A percentile compares a stretch with the other conserved stretches of the same genome.
phyloP scores from a whole-genome alignment of 768 basidiomycete genomes.

The Kwoniella sp. region DNA sequence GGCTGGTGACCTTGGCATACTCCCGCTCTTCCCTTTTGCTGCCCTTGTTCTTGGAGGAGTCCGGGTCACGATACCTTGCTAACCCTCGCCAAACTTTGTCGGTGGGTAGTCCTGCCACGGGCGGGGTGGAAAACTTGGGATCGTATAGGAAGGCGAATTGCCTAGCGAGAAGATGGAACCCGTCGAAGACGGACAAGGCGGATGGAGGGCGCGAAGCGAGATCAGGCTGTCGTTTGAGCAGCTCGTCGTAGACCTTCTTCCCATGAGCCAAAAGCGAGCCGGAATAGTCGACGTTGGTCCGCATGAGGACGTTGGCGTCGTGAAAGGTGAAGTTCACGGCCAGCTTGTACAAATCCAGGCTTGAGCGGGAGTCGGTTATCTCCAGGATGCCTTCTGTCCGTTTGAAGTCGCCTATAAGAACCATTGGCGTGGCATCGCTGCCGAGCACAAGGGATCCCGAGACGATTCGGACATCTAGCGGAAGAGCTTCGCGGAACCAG shows the following conservation, averaged over 20 bases:
- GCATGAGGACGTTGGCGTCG: constrained; percentile 60
- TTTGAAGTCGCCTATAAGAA: constrained; percentile 77
- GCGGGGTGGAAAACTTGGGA: constrained; percentile 39
- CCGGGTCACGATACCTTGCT: constrained; percentile 48
- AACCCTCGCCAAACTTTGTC: constrained; percentile 52
- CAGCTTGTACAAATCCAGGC: constrained; percentile 77
- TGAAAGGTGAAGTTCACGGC: constrained; percentile 68
- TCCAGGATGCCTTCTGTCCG: constrained; percentile 75
- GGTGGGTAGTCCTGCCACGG: constrained; percentile 32
- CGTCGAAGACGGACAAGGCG: constrained; percentile 28
- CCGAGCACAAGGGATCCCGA: constrained; percentile 80
- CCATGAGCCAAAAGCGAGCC: constrained; percentile 67
- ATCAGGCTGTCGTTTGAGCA: constrained; percentile 53
- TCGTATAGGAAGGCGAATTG: constrained; percentile 32
- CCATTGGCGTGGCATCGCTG: constrained; percentile 74
- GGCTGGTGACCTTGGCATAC: constrained; percentile 80
- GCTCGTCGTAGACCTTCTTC: constrained; percentile 58
- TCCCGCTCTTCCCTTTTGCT: constrained; percentile 53
- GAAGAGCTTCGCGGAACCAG: constrained; percentile 72
- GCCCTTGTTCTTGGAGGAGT: constrained; percentile 1
- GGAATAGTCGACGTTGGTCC: constrained; percentile 71
- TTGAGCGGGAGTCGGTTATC: constrained; percentile 70
- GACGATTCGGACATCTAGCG: constrained; percentile 70
- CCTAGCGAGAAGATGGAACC: constrained; percentile 36
- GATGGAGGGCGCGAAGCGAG: constrained; percentile 37